These are phyloP conservation scores for Pseudogymnoascus sp. DNA, from an alignment of 2,329 filamentous ascomycete species.

Conservation along the genomic window DNA sequence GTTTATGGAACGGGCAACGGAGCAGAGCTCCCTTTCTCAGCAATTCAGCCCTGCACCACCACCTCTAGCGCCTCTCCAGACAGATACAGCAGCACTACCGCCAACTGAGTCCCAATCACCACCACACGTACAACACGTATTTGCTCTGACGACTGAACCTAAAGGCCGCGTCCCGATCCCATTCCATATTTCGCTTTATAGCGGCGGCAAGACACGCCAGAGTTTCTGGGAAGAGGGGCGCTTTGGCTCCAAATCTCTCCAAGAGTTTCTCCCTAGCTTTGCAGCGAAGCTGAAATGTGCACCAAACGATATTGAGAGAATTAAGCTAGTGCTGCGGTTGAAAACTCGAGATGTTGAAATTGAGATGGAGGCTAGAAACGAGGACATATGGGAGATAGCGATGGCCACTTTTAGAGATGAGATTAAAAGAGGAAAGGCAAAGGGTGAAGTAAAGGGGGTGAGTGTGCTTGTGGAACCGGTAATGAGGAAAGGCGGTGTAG, in stretches of 20 bases:
- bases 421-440: not conserved
- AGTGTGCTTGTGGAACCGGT: not conserved
- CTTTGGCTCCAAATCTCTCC: not conserved
- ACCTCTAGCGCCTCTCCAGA: not conserved
- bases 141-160: not conserved
- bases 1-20: not conserved
- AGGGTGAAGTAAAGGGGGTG: not conserved
- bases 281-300: not conserved
- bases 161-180: not conserved
- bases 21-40: not conserved
- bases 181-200: not conserved
- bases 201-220: not conserved
- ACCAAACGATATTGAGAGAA: not conserved
- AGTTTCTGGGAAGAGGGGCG: not conserved
- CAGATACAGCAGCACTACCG: not conserved
- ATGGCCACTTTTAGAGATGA: not conserved
- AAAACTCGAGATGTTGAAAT: not conserved
- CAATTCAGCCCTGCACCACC: not conserved
- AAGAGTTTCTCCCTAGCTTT: not conserved
- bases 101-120: not conserved
- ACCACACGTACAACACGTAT: not conserved
- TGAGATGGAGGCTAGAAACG: not conserved
- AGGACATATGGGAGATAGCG: not conserved
- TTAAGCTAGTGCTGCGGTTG: not conserved
- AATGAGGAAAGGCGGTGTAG: not conserved